Percentiles rank a stretch among this genome's conserved stretches.
These are phyloP conservation scores for Diaporthe ampelina DNA, from an alignment of 2,329 filamentous ascomycete genomes.

Conservation along the genomic window DNA sequence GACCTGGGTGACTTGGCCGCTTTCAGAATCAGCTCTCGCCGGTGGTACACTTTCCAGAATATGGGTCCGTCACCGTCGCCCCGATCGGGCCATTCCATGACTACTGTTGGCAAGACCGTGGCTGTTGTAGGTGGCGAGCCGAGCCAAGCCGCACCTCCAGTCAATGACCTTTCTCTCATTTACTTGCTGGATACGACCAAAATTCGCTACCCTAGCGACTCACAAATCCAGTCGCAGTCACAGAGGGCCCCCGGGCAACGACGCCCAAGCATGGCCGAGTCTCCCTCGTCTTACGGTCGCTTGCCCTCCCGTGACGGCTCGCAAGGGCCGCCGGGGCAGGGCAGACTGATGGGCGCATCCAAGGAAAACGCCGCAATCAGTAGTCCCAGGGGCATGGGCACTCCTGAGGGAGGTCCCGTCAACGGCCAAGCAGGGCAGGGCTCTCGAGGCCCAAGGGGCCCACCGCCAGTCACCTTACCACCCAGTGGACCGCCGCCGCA, in stretches of 20 bases:
- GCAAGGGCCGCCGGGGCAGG: constrained; percentile 64
- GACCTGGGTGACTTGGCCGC: constrained; percentile 95
- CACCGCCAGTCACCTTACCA: constrained; percentile 52
- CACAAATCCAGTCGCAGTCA: constrained; percentile 55
- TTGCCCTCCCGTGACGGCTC: constrained; percentile 65
- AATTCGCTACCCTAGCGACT: constrained; percentile 93
- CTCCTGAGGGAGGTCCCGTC: constrained; percentile 54
- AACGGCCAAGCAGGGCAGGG: constrained; percentile 48
- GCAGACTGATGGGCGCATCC: constrained; percentile 58
- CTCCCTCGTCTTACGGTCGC: constrained; percentile 50
- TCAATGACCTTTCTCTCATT: constrained; percentile 87
- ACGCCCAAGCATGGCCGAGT: constrained; percentile 52
- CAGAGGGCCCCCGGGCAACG: constrained; percentile 45
- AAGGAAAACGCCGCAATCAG: constrained; percentile 53
- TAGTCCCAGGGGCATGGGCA: constrained; percentile 55
- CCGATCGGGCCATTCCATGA: constrained; percentile 97
- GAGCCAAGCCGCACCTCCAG: constrained; percentile 84
- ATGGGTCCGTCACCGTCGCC: constrained; percentile 97
- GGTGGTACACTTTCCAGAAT: constrained; percentile 99
- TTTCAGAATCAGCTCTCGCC: constrained; percentile 78
- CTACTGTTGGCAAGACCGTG: constrained; percentile 90
- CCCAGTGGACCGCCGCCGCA: constrained; percentile 68
- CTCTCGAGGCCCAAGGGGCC: constrained; percentile 57
- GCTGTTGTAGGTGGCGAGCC: constrained; percentile 95
- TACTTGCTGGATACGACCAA: constrained; percentile 96